Conservation (phyloP, 306 rosid species). For the Quercus gilva region DNA sequence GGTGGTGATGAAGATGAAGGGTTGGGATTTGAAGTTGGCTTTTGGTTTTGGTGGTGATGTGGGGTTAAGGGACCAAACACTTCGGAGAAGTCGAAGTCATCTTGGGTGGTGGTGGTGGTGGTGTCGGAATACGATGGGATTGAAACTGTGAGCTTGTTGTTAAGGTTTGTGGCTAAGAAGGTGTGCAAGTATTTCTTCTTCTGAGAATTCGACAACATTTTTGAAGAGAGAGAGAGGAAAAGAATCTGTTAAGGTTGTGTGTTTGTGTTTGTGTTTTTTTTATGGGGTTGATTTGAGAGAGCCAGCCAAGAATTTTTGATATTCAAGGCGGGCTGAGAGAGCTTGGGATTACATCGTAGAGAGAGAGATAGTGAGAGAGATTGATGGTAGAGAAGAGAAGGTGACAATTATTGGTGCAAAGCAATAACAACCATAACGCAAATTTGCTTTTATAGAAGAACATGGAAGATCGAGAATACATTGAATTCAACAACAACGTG, state of each 20-base stretch:
- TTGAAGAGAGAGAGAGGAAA: too few species aligned
- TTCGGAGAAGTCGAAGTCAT: slow-evolving; percentile 49
- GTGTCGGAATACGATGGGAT: slow-evolving; percentile 21
- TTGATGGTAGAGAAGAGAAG: not conserved
- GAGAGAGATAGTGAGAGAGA: too few species aligned
- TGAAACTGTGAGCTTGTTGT: slow-evolving; percentile 60
- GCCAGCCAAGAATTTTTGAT: too few species aligned
- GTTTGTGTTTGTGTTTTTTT: too few species aligned
- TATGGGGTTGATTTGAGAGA: too few species aligned
- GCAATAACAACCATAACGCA: not conserved
- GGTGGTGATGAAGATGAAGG: slow-evolving; percentile 22
- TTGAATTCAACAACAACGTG: not conserved
- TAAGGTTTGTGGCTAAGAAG: slow-evolving; percentile 54
- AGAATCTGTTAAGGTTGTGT: too few species aligned
- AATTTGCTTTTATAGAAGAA: not conserved
- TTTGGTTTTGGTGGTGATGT: slow-evolving; percentile 4
- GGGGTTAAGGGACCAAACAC: slow-evolving; percentile 40
- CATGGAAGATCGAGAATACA: not conserved
- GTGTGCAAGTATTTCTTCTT: slow-evolving; percentile 43
- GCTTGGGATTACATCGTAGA: too few species aligned
- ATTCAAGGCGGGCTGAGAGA: too few species aligned
- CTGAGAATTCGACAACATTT: slow-evolving; percentile 57
- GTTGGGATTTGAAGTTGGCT: slow-evolving; percentile 2
- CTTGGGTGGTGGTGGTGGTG: slow-evolving; percentile 24
- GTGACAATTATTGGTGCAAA: slow-evolving; percentile 1